Conservation (phyloP, 306 rosid species). For the Oxytropis ochrocephala region DNA sequence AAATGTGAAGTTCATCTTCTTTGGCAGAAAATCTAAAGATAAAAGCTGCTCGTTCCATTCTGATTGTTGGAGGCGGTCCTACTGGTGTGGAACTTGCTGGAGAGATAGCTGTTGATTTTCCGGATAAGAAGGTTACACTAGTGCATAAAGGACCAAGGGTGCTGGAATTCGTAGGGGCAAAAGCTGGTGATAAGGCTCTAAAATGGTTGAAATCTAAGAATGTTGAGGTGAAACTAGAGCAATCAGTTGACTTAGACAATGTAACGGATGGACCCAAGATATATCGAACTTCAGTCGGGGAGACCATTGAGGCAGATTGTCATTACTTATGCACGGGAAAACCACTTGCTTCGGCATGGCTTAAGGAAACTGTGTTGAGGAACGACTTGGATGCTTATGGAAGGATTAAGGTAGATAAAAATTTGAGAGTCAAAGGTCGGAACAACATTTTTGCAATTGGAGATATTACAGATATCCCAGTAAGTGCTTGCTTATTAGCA, state of each 20-base stretch:
- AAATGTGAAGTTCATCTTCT: constrained; percentile 14
- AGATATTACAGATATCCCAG: constrained; percentile 68
- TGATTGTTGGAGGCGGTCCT: constrained; percentile 91
- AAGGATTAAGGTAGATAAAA: constrained; percentile 59
- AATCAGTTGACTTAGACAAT: constrained; percentile 30
- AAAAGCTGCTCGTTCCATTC: constrained; percentile 51
- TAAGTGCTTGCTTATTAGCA: constrained; percentile 30
- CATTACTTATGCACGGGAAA: constrained; percentile 56
- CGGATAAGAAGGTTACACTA: constrained; percentile 49
- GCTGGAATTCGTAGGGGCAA: constrained; percentile 69
- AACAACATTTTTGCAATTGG: constrained; percentile 62
- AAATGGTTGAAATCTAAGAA: constrained; percentile 55
- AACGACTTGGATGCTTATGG: constrained; percentile 43
- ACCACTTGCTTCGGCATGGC: constrained; percentile 61
- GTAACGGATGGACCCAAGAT: constrained; percentile 28
- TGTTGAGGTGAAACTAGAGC: constrained; percentile 53
- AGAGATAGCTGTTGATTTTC: constrained; percentile 73
- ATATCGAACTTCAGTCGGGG: constrained; percentile 53
- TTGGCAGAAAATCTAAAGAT: constrained; percentile 59
- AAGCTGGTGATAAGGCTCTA: constrained; percentile 51
- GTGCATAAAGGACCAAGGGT: constrained; percentile 71
- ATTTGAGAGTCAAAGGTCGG: constrained; percentile 53
- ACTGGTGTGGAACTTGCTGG: constrained; percentile 85
- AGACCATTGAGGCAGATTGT: constrained; percentile 55
- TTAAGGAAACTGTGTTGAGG: constrained; percentile 39